Conservation (phyloP, 1,139 yeast species). For the Chernovozyma sophiae-reginae region DNA sequence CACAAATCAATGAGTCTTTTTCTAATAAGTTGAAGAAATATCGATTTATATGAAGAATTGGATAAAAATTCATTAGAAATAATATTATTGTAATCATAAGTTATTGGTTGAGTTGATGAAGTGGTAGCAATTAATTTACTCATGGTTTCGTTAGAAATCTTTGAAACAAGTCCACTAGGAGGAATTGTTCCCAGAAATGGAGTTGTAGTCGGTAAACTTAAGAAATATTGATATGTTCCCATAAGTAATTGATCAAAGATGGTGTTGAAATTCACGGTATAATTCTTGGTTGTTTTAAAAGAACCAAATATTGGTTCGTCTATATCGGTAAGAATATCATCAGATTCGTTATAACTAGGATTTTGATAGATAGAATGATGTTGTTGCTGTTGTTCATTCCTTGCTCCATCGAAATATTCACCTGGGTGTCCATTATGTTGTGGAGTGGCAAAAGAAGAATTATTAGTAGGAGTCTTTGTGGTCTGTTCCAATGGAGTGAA, state of each 20-base stretch:
- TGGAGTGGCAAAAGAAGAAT: conserved; percentile 17
- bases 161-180: conserved; percentile 43
- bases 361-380: conserved; percentile 23
- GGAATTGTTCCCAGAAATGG: conserved; percentile 43
- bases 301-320: conserved; percentile 26
- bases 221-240: conserved; percentile 31
- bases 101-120: conserved; percentile 14
- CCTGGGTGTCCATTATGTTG: conserved; percentile 8
- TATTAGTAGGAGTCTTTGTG: conserved; percentile 37
- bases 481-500: conserved; percentile 47
- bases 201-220: conserved; percentile 43
- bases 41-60: conserved; percentile 35
- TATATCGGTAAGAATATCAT: conserved; percentile 39
- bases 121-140: conserved; percentile 20
- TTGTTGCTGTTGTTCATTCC: too few species aligned
- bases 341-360: conserved; percentile 37
- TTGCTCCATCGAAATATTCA: conserved; percentile 1
- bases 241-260: conserved; percentile 36
- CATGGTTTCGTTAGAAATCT: conserved; percentile 43
- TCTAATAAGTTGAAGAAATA: conserved; percentile 41
- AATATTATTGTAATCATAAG: conserved; percentile 34
- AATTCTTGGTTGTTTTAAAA: conserved; percentile 24
- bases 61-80: conserved; percentile 30
- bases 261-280: conserved; percentile 34
- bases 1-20: conserved; percentile 42